Conservation (phyloP, 75 land plant genomes). For the Adiantum capillusveneris region DNA sequence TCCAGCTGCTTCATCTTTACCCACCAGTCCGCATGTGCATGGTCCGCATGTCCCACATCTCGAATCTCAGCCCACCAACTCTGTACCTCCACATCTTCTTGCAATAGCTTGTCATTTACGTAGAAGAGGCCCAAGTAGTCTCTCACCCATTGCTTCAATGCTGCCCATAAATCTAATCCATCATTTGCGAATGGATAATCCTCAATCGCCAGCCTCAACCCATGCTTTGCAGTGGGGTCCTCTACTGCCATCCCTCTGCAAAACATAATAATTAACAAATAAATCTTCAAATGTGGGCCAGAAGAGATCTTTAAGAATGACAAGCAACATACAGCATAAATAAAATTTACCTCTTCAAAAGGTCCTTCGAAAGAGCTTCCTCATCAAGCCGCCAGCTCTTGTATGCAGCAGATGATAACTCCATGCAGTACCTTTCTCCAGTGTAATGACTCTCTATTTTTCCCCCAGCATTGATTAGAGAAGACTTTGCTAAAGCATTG, state of each 20-base stretch:
- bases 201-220: constrained; percentile 38
- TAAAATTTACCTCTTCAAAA: constrained; percentile 24
- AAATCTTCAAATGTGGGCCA: background rate
- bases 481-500: constrained; percentile 50
- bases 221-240: constrained; percentile 27
- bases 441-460: constrained; percentile 64
- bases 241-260: constrained; percentile 55
- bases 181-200: constrained; percentile 79
- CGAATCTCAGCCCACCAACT: constrained; percentile 64
- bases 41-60: constrained; percentile 55
- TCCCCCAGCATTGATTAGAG: constrained; percentile 63
- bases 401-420: constrained; percentile 63
- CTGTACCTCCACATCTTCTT: constrained; percentile 48
- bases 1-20: constrained; percentile 21
- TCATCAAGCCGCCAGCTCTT: constrained; percentile 60
- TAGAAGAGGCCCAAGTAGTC: constrained; percentile 53
- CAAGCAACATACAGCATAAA: background rate
- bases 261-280: background rate
- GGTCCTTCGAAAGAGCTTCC: constrained; percentile 65
- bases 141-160: constrained; percentile 51
- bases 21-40: constrained; percentile 62
- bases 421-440: constrained; percentile 47
- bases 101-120: constrained; percentile 26
- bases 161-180: constrained; percentile 65
- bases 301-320: background rate